Evolutionary conservation across 139 green algal species (phyloP).

Genomic region (Monoraphidium neglectum): DNA sequence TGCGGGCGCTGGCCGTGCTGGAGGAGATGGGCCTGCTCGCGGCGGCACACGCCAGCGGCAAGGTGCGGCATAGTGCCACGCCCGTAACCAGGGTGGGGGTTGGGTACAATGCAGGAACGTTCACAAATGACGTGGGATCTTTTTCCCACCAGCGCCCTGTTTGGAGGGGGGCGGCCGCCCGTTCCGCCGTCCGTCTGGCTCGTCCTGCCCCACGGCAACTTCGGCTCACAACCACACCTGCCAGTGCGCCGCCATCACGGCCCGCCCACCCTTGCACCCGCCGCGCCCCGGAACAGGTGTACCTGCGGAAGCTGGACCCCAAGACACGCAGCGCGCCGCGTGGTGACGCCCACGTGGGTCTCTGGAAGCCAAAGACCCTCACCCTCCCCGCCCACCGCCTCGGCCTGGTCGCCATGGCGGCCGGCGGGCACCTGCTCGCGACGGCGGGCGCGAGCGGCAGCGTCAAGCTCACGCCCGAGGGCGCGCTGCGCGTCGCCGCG

Average conservation of each 20-base stretch:
- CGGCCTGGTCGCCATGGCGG: slow-evolving; percentile 12
- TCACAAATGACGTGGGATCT: no score
- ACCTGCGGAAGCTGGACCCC: slow-evolving; percentile 30
- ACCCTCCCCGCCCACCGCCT: slow-evolving; percentile 18
- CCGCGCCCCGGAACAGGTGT: background rate
- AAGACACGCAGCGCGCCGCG: background rate
- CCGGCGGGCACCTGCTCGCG: slow-evolving; percentile 15
- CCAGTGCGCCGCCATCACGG: no score
- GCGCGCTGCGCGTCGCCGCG: background rate
- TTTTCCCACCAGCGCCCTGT: no score
- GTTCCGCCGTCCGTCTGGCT: no score
- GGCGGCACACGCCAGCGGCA: slow-evolving; percentile 11
- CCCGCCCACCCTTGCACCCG: no score
- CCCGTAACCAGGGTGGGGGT: no score
- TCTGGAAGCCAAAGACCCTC: slow-evolving; percentile 17
- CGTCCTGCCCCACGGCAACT: no score
- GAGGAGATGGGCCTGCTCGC: slow-evolving; percentile 22
- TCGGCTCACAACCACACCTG: no score
- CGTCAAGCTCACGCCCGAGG: slow-evolving; percentile 29
- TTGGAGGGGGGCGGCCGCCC: no score
- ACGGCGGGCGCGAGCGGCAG: slow-evolving; percentile 26
- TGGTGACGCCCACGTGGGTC: background rate
- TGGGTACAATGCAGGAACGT: no score
- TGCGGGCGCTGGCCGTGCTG: slow-evolving; percentile 3
- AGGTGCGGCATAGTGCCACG: background rate